Evolutionary conservation across 306 rosid species (phyloP).

Genomic region (Castanea sativa): DNA sequence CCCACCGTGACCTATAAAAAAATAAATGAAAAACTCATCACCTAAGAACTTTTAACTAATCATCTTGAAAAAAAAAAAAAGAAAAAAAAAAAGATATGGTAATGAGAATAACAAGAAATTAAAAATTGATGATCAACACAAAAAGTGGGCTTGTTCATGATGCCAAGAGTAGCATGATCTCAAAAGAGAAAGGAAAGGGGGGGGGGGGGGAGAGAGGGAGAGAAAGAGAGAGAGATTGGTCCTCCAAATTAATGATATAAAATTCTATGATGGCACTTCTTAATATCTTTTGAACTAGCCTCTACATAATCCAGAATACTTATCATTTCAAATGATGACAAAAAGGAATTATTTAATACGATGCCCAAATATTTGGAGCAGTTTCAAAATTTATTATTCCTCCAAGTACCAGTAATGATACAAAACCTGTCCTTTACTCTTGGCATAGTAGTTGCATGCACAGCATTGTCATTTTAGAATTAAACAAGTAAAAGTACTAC

Average conservation of each 20-base stretch:
- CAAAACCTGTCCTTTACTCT: neutral
- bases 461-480: neutral
- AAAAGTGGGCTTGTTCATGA: neutral
- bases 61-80: neutral
- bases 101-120: neutral
- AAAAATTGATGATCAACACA: neutral
- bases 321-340: neutral
- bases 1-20: conserved; percentile 85
- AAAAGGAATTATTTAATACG: neutral
- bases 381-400: neutral
- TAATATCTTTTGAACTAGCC: neutral
- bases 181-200: too few species aligned
- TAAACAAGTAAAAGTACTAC: neutral
- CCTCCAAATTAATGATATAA: neutral
- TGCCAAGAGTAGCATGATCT: neutral
- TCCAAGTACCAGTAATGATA: neutral
- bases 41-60: neutral
- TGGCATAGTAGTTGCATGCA: neutral
- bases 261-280: neutral
- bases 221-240: too few species aligned
- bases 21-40: conserved; percentile 15
- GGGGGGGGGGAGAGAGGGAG: too few species aligned
- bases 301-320: neutral
- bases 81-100: neutral
- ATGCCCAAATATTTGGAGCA: neutral